These are phyloP conservation scores for Lachancea sp. DNA, from an alignment of 805 yeast species.

Conservation along the genomic window DNA sequence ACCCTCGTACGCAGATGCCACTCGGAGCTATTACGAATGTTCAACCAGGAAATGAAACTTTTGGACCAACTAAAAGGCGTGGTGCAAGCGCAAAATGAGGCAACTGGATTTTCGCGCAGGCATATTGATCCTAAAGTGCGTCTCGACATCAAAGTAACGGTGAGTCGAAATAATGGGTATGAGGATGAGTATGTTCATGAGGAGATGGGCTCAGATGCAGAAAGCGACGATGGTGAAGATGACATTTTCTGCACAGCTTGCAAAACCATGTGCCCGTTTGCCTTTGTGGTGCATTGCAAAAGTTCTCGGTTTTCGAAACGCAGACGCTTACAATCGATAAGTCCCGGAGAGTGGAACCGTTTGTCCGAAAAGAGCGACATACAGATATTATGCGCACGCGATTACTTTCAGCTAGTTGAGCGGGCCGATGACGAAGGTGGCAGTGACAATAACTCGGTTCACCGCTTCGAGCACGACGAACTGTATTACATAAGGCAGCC, in stretches of 20 bases:
- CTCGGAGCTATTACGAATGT: conserved; percentile 15
- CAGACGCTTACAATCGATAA: conserved; percentile 15
- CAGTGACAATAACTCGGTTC: conserved; percentile 3
- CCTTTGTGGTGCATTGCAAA: conserved; percentile 26
- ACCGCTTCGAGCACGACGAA: conserved; percentile 14
- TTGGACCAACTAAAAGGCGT: conserved; percentile 19
- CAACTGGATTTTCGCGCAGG: conserved; percentile 14
- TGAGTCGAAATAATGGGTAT: conserved; percentile 5
- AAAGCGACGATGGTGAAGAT: conserved; percentile 25
- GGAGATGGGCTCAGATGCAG: background rate
- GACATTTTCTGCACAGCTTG: conserved; percentile 33
- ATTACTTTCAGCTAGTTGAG: conserved; percentile 11
- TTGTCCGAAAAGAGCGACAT: conserved; percentile 15
- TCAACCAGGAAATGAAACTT: conserved; percentile 19
- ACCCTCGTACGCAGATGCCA: conserved; percentile 20
- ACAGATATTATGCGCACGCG: conserved; percentile 22
- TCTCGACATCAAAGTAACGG: conserved; percentile 5
- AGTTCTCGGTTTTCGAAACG: conserved; percentile 12
- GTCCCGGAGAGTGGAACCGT: conserved; percentile 13
- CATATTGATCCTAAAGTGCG: conserved; percentile 5
- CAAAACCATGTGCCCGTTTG: conserved; percentile 35
- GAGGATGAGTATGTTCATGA: conserved; percentile 9
- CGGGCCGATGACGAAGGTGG: conserved; percentile 8
- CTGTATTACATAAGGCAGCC: conserved; percentile 17
- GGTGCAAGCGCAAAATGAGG: conserved; percentile 18